Evolutionary conservation across 2,329 filamentous ascomycete species (phyloP), one percentile per base, ranked within the genome.

Genomic region (Sporothrix phasma): DNA sequence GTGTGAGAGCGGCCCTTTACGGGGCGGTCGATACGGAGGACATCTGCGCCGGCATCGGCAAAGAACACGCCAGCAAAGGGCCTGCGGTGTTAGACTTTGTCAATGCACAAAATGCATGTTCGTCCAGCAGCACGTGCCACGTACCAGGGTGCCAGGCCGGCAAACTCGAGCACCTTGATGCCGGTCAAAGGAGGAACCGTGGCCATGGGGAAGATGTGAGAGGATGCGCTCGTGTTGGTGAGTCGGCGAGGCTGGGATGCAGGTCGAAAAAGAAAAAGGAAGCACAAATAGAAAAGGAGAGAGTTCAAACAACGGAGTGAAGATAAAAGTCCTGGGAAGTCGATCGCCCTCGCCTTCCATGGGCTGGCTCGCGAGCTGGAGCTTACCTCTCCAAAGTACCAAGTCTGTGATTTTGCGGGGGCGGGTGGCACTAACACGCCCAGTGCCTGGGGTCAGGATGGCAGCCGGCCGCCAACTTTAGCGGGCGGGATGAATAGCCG

Each of bases 51-150:
- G 68, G 91, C 90, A 76, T 97, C 92, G 70, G 92, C 88, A 67
- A 97, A 87, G 60, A 96, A 84, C 72, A 97, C 84, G 70, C 92
- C 92, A 59, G 91, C 88, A 74, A 94, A 97, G 92, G 92, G 29
- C 88, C 92, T 61, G 5, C 19, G 2, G 6, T 10, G 47, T 24
- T 10, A 54, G 64, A 17, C 4, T 17, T 22, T 7, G 1, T n/a
- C 19, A 45, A 24, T 5, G n/a, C 7, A n/a, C n/a, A 34, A 13
- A 47, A 5, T 5, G 17, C 19, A 31, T 26, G 45, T 19, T 24
- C 3, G 7, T 8, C 22, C 7, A 17, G 15, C 4, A 26, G 22
- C 11, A 8, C 3, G 31, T 8, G 22, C 1, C 10, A 68, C 73
- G 24, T 73, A 85, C 84, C 84, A 69, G 86, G n/a, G 86, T 17